Evolutionary conservation across 1,139 yeast species (phyloP).

Genomic region (Blastobotrys apis): DNA sequence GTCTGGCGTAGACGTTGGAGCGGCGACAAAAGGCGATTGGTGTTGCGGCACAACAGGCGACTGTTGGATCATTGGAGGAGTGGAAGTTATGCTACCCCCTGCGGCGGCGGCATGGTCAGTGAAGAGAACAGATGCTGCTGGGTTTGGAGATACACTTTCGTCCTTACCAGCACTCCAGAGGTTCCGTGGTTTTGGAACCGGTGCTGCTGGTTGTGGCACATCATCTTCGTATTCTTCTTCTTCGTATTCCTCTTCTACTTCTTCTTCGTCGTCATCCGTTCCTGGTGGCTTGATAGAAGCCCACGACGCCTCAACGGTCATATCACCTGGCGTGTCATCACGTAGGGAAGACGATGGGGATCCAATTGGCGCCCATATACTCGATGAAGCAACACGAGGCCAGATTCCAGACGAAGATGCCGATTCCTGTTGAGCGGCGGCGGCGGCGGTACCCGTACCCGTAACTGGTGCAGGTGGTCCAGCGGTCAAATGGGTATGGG

Average conservation of each 20-base stretch:
- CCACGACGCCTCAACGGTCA: slow-evolving; percentile 2
- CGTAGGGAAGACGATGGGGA: slow-evolving; percentile 3
- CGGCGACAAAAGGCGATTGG: not conserved
- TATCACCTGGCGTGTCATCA: not conserved
- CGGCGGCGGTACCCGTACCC: slow-evolving; percentile 18
- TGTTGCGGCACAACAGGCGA: not conserved
- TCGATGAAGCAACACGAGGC: not conserved
- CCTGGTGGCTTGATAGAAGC: not conserved
- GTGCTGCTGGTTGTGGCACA: too few species aligned
- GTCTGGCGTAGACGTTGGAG: not conserved
- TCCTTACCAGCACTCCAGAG: not conserved
- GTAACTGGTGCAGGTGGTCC: too few species aligned
- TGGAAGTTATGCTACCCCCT: not conserved
- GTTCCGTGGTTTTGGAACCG: too few species aligned
- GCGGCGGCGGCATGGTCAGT: too few species aligned
- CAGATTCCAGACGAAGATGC: not conserved
- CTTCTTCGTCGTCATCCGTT: not conserved
- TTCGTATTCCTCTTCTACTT: too few species aligned
- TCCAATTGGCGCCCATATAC: slow-evolving; percentile 10
- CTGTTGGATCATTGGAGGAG: not conserved
- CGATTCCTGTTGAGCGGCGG: too few species aligned
- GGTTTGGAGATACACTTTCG: not conserved
- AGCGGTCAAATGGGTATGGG: too few species aligned
- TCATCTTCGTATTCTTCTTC: too few species aligned
- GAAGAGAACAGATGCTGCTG: not conserved